Conservation (phyloP, 176 grass and related monocot genomes). For the Musa itinerans region DNA sequence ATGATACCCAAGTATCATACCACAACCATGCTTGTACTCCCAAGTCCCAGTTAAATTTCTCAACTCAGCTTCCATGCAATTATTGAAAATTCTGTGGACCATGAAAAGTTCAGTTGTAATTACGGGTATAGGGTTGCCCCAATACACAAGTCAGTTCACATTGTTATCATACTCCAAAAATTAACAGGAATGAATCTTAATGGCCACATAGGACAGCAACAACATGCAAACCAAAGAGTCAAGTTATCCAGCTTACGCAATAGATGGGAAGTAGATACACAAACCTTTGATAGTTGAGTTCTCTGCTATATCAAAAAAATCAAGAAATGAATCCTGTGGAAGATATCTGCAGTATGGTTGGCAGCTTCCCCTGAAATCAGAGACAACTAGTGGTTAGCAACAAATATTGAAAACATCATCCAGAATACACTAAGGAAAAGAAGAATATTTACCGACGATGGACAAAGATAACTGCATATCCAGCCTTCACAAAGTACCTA, state of each 20-base stretch:
- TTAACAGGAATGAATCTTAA: background rate
- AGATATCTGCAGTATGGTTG: slow-evolving; percentile 84
- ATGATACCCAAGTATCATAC: too few relatives aligned
- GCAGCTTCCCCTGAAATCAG: slow-evolving; percentile 62
- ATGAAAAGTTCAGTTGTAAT: too few relatives aligned
- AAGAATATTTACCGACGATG: slow-evolving; percentile 42
- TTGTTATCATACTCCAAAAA: background rate
- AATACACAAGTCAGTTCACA: too few relatives aligned
- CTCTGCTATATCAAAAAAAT: slow-evolving; percentile 53
- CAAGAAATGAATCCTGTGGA: slow-evolving; percentile 74
- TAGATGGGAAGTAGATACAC: background rate
- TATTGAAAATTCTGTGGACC: too few relatives aligned
- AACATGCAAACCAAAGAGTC: background rate
- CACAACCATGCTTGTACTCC: background rate
- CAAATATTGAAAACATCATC: too few relatives aligned
- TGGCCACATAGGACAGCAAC: background rate
- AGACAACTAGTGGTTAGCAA: background rate
- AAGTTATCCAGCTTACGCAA: background rate
- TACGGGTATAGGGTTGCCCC: too few relatives aligned
- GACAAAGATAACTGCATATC: slow-evolving; percentile 78
- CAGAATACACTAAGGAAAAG: background rate
- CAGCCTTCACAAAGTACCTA: slow-evolving; percentile 78
- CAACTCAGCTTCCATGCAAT: background rate
- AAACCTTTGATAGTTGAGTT: slow-evolving; percentile 79
- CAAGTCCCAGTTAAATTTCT: background rate